phyloP scores from a whole-genome alignment of 2,329 filamentous ascomycete genomes.

The Ascochyta fabae region DNA sequence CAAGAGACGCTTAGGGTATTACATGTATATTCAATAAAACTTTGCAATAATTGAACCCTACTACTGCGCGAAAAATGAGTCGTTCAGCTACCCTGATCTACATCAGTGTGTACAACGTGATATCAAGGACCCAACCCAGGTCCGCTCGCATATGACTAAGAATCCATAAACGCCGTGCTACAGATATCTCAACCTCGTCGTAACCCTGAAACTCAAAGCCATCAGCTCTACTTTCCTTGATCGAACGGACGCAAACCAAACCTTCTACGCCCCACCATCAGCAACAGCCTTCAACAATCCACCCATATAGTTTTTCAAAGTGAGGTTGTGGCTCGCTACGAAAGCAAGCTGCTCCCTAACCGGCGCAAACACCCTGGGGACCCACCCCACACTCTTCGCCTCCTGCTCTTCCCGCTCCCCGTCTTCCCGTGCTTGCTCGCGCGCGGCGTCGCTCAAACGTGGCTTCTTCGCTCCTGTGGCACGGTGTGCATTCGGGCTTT shows the following conservation, averaged over 20 bases:
- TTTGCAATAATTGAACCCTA: background rate
- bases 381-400: slow-evolving; percentile 65
- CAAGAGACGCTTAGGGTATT: background rate
- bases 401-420: slow-evolving; percentile 55
- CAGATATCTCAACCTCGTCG: background rate
- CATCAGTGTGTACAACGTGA: slow-evolving; percentile 5
- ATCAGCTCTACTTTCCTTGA: background rate
- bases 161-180: slow-evolving; percentile 13
- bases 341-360: slow-evolving; percentile 70
- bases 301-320: slow-evolving; percentile 48
- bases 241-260: background rate
- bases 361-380: slow-evolving; percentile 71
- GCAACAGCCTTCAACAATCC: slow-evolving; percentile 46
- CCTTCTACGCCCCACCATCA: slow-evolving; percentile 37
- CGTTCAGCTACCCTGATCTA: slow-evolving; percentile 6
- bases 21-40: background rate
- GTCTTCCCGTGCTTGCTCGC: slow-evolving; percentile 38
- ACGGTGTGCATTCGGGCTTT: slow-evolving; percentile 33
- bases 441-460: slow-evolving; percentile 40
- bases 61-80: slow-evolving; percentile 2
- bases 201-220: background rate
- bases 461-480: slow-evolving; percentile 53
- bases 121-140: slow-evolving; percentile 1
- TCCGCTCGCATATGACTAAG: background rate
- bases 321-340: slow-evolving; percentile 70